Conservation (phyloP, 2,329 filamentous ascomycete genomes). For the Ambrosiella beaveri region DNA sequence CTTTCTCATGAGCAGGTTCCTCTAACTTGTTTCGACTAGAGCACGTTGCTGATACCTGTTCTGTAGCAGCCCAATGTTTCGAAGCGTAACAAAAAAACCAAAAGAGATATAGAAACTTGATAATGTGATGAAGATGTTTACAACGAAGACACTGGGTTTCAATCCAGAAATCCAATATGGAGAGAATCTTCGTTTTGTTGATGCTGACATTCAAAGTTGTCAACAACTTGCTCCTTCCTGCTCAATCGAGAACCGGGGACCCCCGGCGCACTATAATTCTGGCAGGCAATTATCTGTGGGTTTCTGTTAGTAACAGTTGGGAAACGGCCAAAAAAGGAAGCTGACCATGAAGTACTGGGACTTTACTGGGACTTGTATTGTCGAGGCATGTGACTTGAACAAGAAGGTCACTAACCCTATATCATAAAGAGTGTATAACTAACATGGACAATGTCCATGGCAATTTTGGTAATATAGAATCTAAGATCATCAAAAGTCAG, state of each 20-base stretch:
- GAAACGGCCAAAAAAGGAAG: too few relatives aligned
- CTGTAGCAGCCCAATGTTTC: not conserved
- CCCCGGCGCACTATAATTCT: too few relatives aligned
- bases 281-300: too few relatives aligned
- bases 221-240: conserved; percentile 1
- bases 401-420: too few relatives aligned
- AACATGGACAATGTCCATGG: too few relatives aligned
- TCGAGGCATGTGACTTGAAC: too few relatives aligned
- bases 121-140: not conserved
- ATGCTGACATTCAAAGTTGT: not conserved
- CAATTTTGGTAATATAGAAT: too few relatives aligned
- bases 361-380: too few relatives aligned
- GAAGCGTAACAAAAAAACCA: not conserved
- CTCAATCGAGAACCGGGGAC: not conserved
- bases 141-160: not conserved
- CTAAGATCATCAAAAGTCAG: too few relatives aligned
- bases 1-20: not conserved
- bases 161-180: not conserved
- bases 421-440: too few relatives aligned
- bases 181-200: not conserved
- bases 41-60: conserved; percentile 8
- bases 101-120: not conserved
- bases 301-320: too few relatives aligned
- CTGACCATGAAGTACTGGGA: too few relatives aligned
- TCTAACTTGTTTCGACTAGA: not conserved